Evolutionary conservation across 805 yeast genomes (phyloP), one percentile per base, ranked within the genome.

Genomic region (Candida morakotiae): DNA sequence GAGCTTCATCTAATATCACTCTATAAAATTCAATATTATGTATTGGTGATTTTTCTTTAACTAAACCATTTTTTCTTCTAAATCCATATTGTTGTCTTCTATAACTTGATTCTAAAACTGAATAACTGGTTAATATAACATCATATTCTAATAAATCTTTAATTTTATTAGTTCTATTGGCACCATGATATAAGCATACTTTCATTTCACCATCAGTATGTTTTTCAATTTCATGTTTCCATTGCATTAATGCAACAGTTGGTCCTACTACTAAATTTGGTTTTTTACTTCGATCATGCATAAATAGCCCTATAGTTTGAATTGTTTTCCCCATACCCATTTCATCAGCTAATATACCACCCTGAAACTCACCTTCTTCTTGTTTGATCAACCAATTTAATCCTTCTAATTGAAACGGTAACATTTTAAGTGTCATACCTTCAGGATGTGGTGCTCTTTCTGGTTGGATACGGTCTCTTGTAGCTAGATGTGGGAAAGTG

Each of bases 301-400:
- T 77, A 53, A 93, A 76, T 31, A 93, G 62, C 0, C 94, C 93
- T 43, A 93, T 91, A 26, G 96, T 91, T 62, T 93, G 98, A 34
- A 93, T 89, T 0, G 99, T 93, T 52, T 93, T 93, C 45, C 99
- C 99, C 98, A 93, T 91, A 25, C 99, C 99, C 99, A 93, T 93
- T 61, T 93, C 99, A 66, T 93, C 99, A 4, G 98, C 98, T 32
- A 93, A 66, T 8, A 93, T 82, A 11, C 98, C 98, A 18, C 98
- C 98, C 11, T 75, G 70, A 58, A 83, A 91, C 29, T 69, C 73
- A 17, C 85, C 71, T 16, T 79, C 79, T 53, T 91, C 98, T 61
- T 91, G 98, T 34, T 77, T 71, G 10, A 76, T 48, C 42, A 93
- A 71, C 99, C 99, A 93, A 51, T 83, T 76, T 33, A 93, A 67